Evolutionary conservation across 805 yeast species (phyloP).

Genomic region (Cyberlindnera sargentensis): DNA sequence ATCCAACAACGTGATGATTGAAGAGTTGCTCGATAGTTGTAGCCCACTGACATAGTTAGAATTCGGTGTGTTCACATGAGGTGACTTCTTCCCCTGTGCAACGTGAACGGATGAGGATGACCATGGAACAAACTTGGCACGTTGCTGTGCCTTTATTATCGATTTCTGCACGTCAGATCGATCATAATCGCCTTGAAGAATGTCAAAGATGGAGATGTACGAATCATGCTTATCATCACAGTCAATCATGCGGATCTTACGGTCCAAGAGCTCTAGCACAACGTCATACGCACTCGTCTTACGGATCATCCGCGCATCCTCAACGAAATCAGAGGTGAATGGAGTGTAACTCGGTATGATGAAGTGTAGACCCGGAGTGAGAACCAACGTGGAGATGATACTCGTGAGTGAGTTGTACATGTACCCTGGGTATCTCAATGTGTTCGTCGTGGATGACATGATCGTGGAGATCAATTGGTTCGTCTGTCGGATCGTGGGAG

Average conservation of each 20-base stretch:
- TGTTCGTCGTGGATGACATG: slow-evolving; percentile 77
- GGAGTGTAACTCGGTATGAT: slow-evolving; percentile 69
- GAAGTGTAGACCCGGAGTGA: slow-evolving; percentile 80
- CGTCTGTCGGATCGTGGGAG: slow-evolving; percentile 68
- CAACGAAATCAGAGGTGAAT: slow-evolving; percentile 62
- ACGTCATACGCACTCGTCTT: slow-evolving; percentile 80
- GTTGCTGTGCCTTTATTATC: slow-evolving; percentile 50
- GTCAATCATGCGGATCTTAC: slow-evolving; percentile 66
- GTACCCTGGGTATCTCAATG: slow-evolving; percentile 86
- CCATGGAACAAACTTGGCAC: slow-evolving; percentile 81
- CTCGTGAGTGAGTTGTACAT: slow-evolving; percentile 83
- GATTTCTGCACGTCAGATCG: slow-evolving; percentile 70
- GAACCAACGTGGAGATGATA: slow-evolving; percentile 73
- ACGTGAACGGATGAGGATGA: slow-evolving; percentile 72
- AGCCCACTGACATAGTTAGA: slow-evolving; percentile 62
- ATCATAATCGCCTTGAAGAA: slow-evolving; percentile 55
- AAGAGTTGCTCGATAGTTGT: slow-evolving; percentile 77
- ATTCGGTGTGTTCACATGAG: slow-evolving; percentile 32
- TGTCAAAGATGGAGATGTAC: slow-evolving; percentile 66
- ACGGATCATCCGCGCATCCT: slow-evolving; percentile 51
- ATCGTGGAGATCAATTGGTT: slow-evolving; percentile 83
- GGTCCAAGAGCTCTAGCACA: slow-evolving; percentile 72
- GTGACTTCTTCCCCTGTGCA: slow-evolving; percentile 69
- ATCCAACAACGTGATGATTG: slow-evolving; percentile 58
- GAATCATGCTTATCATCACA: slow-evolving; percentile 36